Conservation (phyloP, 73 alveolate species). For the Blepharisma japonicum region DNA sequence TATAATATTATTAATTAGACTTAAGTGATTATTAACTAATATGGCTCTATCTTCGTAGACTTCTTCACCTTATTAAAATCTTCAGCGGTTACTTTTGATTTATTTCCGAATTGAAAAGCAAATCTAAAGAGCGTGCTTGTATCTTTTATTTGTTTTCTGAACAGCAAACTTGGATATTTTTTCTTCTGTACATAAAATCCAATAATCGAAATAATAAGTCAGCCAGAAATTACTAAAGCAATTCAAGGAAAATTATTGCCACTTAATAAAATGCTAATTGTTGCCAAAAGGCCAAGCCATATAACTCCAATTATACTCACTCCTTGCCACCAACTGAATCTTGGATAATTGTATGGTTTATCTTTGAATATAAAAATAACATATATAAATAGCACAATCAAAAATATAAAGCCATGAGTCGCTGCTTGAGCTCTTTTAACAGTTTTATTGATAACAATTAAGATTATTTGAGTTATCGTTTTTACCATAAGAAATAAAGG, state of each 20-base stretch:
- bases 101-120: too few species aligned
- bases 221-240: background rate
- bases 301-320: background rate
- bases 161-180: constrained; percentile 1
- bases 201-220: background rate
- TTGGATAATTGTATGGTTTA: constrained; percentile 16
- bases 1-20: too few species aligned
- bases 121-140: too few species aligned
- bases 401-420: constrained; percentile 21
- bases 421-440: background rate
- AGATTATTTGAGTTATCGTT: background rate
- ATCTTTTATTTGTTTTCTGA: background rate
- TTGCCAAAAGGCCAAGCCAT: background rate
- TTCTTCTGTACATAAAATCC: background rate
- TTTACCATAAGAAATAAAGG: constrained; percentile 23
- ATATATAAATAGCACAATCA: background rate
- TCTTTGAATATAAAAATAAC: background rate
- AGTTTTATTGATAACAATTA: background rate
- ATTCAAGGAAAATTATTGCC: background rate
- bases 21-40: too few species aligned
- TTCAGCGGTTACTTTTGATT: too few species aligned
- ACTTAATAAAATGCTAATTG: background rate
- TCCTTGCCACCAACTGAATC: constrained; percentile 29
- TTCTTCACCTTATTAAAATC: too few species aligned
- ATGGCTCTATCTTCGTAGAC: too few species aligned